Conservation (phyloP, 139 green algal genomes). For the Micromonas pusilla region DNA sequence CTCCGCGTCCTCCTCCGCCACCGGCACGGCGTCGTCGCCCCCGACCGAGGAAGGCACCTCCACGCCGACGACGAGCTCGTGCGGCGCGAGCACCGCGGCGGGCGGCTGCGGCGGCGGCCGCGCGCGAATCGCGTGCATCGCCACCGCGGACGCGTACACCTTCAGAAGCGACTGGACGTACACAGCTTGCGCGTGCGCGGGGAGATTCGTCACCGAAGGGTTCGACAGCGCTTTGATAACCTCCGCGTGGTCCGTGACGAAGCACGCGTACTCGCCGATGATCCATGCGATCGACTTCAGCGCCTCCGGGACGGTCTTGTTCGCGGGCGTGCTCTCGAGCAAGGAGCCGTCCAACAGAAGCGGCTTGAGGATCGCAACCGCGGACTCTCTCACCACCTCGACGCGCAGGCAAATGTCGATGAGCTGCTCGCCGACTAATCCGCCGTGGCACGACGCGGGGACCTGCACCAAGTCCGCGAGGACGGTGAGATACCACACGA, state of each 20-base stretch:
- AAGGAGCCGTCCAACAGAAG: slow-evolving; percentile 18
- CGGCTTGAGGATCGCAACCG: slow-evolving; percentile 21
- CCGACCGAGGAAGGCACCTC: not conserved
- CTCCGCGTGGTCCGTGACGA: slow-evolving; percentile 16
- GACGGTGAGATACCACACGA: slow-evolving; percentile 39
- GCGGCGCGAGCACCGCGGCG: not conserved
- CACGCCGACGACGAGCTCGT: not conserved
- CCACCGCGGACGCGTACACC: slow-evolving; percentile 20
- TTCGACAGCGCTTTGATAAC: not conserved
- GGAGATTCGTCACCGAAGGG: not conserved
- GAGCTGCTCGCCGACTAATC: slow-evolving; percentile 38
- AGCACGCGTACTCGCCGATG: slow-evolving; percentile 39
- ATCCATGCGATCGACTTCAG: slow-evolving; percentile 40
- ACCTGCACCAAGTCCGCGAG: slow-evolving; percentile 37
- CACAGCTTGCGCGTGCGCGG: slow-evolving; percentile 7
- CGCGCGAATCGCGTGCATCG: not conserved
- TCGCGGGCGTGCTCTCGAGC: slow-evolving; percentile 10
- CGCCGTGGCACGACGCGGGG: slow-evolving; percentile 24
- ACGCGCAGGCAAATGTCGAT: slow-evolving; percentile 37
- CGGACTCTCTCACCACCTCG: slow-evolving; percentile 25
- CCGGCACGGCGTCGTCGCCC: too few species aligned
- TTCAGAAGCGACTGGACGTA: slow-evolving; percentile 22
- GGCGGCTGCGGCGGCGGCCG: not conserved
- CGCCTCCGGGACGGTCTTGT: slow-evolving; percentile 21
- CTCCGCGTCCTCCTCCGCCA: not conserved